These are phyloP conservation scores for Isatis tinctoria DNA, from an alignment of 345 rosid genomes.

Conservation along the genomic window DNA sequence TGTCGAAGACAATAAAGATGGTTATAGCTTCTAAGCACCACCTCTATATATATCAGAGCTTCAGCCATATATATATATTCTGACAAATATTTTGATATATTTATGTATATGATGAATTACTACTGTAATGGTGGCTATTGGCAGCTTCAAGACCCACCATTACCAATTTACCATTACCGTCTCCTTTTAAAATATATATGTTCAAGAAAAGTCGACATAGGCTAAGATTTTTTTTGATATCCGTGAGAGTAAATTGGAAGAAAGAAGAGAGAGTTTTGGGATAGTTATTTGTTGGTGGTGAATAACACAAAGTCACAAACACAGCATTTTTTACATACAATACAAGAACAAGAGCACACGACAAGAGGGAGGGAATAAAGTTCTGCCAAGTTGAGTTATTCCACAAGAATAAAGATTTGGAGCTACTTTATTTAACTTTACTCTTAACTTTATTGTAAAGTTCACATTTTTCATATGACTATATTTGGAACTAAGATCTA, in stretches of 20 bases:
- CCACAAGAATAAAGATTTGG: neutral
- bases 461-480: neutral
- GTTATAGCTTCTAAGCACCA: conserved; percentile 10
- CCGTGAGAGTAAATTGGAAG: neutral
- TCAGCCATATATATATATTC: neutral
- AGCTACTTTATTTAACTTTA: neutral
- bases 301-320: neutral
- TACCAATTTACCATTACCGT: neutral
- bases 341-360: neutral
- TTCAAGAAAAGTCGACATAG: neutral
- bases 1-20: conserved; percentile 21
- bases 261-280: neutral
- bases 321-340: too few species aligned
- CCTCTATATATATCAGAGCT: neutral
- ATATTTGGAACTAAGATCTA: neutral
- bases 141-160: neutral
- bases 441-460: neutral
- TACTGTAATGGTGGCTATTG: neutral
- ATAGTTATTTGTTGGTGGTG: neutral
- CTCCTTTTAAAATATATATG: neutral
- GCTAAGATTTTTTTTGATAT: neutral
- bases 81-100: neutral
- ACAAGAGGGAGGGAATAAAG: neutral
- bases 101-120: neutral
- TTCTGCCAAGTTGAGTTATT: neutral